Base-by-base conservation (phyloP, 2,329 filamentous ascomycete species). In the Hypoxylon sp. region DNA sequence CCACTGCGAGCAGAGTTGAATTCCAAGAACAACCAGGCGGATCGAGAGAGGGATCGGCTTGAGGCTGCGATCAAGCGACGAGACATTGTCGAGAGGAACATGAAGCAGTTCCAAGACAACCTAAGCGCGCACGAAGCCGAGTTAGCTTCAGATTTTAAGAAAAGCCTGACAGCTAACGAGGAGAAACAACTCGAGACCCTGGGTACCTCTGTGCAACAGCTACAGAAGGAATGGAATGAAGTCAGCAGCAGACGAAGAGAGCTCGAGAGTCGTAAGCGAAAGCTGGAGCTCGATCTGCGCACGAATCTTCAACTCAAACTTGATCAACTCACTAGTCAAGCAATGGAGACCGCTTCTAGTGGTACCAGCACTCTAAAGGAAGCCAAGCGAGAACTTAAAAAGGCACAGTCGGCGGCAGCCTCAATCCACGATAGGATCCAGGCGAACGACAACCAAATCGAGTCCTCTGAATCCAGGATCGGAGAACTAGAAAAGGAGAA, bases 241-340 rank as follows among this genome's bases (percentile, higher is more conserved):
- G 71, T 91, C 34, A 91, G 88, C 64, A 83, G 80, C 46, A 80
- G 83, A 51, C 86, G 92, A 23, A 83, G 89, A 58, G 88, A 91
- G 48, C 78, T 95, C 1, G 91, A 97, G 71, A 83, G 81, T 17
- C 83, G 84, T 45, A 97, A 96, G 74, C 86, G 88, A 43, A 83
- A 90, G 26, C 79, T 97, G 19, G 93, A 99, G 69, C 84, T 90
- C 23, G 90, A 96, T 65, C 76, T 99, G 36, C 86, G 88, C n/a
- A 90, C 95, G 65, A 96, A 96, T 64, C 78, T 99, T 31, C 86
- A 88, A 64, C 88, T 91, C 63, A 89, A 89, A 60, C 82, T 97
- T 21, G 92, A 97, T 63, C 89, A 96, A 69, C 81, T 99, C 44
- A 88, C 88, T 59, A 83, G 84, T 55, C 83, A 88, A 63, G 90